These are phyloP conservation scores for Microglena sp. DNA, from an alignment of 139 green algal genomes.

Conservation along the genomic window DNA sequence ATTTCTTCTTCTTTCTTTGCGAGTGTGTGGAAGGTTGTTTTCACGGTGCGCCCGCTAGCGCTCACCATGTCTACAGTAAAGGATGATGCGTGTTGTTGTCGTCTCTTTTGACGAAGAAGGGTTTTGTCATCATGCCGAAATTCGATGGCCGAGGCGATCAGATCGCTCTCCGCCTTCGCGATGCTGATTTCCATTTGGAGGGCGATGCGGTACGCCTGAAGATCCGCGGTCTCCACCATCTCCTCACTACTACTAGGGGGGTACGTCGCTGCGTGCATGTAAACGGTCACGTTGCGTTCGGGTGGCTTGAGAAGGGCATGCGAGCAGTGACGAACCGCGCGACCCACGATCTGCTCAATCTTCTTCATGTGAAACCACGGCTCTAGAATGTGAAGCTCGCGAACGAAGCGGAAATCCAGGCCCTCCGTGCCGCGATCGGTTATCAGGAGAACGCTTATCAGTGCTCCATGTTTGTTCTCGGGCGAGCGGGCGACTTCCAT, in stretches of 20 bases:
- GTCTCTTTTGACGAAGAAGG: no score
- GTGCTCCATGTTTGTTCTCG: no score
- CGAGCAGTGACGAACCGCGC: slow-evolving; percentile 9
- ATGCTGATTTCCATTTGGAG: background rate
- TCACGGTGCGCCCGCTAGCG: no score
- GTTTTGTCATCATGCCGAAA: no score
- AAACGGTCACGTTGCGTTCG: slow-evolving; percentile 14
- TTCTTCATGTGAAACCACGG: slow-evolving; percentile 17
- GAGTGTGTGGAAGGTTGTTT: no score
- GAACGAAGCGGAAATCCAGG: slow-evolving; percentile 8
- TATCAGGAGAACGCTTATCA: slow-evolving; percentile 5
- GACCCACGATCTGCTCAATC: slow-evolving; percentile 14
- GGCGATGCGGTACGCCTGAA: background rate
- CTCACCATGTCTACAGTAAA: no score
- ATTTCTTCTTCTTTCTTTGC: no score
- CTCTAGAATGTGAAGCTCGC: slow-evolving; percentile 18
- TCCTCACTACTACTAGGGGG: background rate
- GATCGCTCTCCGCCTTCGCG: background rate
- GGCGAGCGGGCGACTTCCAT: no score
- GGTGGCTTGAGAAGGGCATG: slow-evolving; percentile 1
- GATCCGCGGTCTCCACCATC: slow-evolving; percentile 5
- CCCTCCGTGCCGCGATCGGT: slow-evolving; percentile 11
- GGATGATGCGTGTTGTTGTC: no score
- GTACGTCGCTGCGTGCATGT: slow-evolving; percentile 5
- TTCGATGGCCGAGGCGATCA: slow-evolving; percentile 1